A percentile compares a stretch with the other conserved stretches of the same genome.
These are phyloP conservation scores for Coffea eugenioides DNA, from an alignment of 257 asterid species.

Conservation along the genomic window DNA sequence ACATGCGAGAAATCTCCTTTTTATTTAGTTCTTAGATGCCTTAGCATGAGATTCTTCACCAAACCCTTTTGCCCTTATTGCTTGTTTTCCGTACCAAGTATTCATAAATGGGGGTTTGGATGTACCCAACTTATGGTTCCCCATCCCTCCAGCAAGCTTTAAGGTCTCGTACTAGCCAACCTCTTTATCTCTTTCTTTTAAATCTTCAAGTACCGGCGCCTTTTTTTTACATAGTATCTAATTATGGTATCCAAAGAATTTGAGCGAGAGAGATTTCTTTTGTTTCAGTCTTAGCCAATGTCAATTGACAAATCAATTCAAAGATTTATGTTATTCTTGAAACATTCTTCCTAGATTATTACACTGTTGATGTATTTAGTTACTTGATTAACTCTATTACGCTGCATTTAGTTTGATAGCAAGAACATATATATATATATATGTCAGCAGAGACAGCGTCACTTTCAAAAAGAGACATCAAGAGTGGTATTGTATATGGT, in stretches of 20 bases:
- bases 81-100: slow-evolving; percentile 11
- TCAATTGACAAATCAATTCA: not conserved
- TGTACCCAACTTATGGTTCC: slow-evolving; percentile 4
- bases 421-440: not conserved
- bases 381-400: slow-evolving; percentile 8
- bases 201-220: not conserved
- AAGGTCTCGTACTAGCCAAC: not conserved
- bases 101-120: not conserved
- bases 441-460: not conserved
- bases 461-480: slow-evolving; percentile 10
- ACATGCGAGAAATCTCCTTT: not conserved
- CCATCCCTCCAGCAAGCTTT: slow-evolving; percentile 23
- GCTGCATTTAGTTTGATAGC: not conserved
- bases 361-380: not conserved
- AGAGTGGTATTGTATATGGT: not conserved
- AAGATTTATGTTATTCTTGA: not conserved
- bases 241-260: no score
- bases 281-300: not conserved
- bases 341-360: not conserved
- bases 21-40: not conserved
- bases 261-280: no score
- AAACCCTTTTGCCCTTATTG: slow-evolving; percentile 7
- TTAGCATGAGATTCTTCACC: slow-evolving; percentile 5
- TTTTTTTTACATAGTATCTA: no score
- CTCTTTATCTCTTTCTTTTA: slow-evolving; percentile 13